A percentile compares a stretch with the other conserved stretches of the same genome.
Conservation (phyloP, 2,329 filamentous ascomycete genomes). For the Scedosporium boydii region DNA sequence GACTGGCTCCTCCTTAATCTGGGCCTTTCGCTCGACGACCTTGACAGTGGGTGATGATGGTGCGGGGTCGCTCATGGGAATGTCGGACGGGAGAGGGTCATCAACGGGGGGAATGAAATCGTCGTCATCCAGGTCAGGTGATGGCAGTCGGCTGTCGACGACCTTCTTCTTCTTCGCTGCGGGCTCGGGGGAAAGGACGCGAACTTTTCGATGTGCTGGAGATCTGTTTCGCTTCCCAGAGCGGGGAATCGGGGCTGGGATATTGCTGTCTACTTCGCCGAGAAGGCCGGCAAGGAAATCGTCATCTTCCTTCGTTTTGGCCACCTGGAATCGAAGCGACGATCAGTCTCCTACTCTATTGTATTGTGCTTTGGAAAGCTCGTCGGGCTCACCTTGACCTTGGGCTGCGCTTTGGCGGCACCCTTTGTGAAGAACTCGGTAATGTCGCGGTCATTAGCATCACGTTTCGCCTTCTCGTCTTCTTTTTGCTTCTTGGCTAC, state of each 20-base stretch:
- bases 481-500: conserved; percentile 79
- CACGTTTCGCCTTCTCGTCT: conserved; percentile 74
- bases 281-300: conserved; percentile 79
- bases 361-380: background rate
- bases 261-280: conserved; percentile 77
- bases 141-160: conserved; percentile 33
- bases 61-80: conserved; percentile 77
- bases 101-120: conserved; percentile 48
- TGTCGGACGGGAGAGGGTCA: conserved; percentile 32
- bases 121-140: conserved; percentile 45
- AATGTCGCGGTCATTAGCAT: conserved; percentile 85
- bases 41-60: conserved; percentile 83
- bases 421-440: conserved; percentile 89
- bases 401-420: conserved; percentile 54
- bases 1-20: conserved; percentile 34
- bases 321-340: conserved; percentile 37
- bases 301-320: conserved; percentile 78
- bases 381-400: conserved; percentile 59
- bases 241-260: conserved; percentile 43
- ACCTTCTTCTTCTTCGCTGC: conserved; percentile 48
- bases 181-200: conserved; percentile 54
- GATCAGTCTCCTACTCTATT: conserved; percentile 2
- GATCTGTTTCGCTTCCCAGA: conserved; percentile 57
- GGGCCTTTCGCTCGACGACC: conserved; percentile 62
- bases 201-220: conserved; percentile 66